phyloP scores from a whole-genome alignment of 2,329 filamentous ascomycete genomes.

The Lasiodiplodia sp. region DNA sequence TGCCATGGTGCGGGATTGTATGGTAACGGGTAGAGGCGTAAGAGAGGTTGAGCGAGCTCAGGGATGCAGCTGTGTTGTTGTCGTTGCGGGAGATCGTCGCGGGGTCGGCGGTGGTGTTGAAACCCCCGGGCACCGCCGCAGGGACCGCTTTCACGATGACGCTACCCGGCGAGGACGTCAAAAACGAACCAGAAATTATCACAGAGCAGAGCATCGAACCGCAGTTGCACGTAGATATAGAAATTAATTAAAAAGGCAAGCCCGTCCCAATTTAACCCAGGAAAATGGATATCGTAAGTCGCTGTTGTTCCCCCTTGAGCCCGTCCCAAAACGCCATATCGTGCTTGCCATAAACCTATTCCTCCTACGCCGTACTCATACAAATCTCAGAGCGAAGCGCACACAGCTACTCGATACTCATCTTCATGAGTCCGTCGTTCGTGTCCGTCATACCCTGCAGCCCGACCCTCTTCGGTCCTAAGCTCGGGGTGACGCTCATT shows the following conservation, averaged over 20 bases:
- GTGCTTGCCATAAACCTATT: not conserved
- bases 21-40: not conserved
- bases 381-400: not conserved
- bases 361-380: slow-evolving; percentile 8
- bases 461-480: slow-evolving; percentile 57
- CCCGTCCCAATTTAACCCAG: not conserved
- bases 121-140: slow-evolving; percentile 25
- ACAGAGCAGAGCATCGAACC: not conserved
- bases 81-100: slow-evolving; percentile 35
- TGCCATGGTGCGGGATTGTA: slow-evolving; percentile 36
- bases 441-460: slow-evolving; percentile 94
- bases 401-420: slow-evolving; percentile 88
- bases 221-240: not conserved
- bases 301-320: not conserved
- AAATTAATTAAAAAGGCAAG: not conserved
- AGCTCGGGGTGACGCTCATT: slow-evolving; percentile 48
- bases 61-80: slow-evolving; percentile 29
- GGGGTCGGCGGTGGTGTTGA: slow-evolving; percentile 37
- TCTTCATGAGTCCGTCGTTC: slow-evolving; percentile 94
- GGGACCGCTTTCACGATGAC: not conserved
- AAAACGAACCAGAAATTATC: not conserved
- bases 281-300: slow-evolving; percentile 17
- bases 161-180: not conserved
- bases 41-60: slow-evolving; percentile 11
- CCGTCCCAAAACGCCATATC: slow-evolving; percentile 14